These are phyloP conservation scores for Aureobasidium pullulans DNA, from an alignment of 2,329 filamentous ascomycete species.

Conservation along the genomic window DNA sequence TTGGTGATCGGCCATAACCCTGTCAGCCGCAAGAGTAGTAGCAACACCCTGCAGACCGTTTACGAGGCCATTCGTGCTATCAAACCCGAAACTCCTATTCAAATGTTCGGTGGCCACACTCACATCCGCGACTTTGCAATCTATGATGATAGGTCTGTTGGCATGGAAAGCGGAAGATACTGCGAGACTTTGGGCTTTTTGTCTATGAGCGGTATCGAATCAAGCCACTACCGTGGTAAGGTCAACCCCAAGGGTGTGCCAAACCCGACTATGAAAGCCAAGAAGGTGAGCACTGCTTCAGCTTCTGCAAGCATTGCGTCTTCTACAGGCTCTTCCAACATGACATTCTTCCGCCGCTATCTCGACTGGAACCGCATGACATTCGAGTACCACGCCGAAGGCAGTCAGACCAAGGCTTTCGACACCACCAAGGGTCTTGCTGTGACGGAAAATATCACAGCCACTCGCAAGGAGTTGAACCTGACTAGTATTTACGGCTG, in stretches of 20 bases:
- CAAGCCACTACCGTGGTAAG: constrained; percentile 29
- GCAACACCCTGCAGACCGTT: constrained; percentile 37
- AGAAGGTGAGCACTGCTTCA: constrained; percentile 31
- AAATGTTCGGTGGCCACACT: constrained; percentile 58
- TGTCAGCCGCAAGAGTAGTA: constrained; percentile 37
- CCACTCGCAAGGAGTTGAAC: constrained; percentile 45
- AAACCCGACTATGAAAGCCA: constrained; percentile 34
- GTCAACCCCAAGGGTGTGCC: constrained; percentile 35
- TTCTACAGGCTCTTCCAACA: constrained; percentile 9
- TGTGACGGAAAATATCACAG: constrained; percentile 45
- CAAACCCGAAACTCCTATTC: constrained; percentile 52
- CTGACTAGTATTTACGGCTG: constrained; percentile 49
- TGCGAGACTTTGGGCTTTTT: constrained; percentile 63
- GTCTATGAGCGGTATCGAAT: constrained; percentile 53
- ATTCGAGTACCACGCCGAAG: constrained; percentile 55
- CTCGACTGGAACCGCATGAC: constrained; percentile 59
- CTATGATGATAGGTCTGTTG: constrained; percentile 55
- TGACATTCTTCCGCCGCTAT: constrained; percentile 13
- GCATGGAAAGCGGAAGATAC: constrained; percentile 55
- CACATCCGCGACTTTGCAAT: constrained; percentile 60
- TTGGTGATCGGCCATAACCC: constrained; percentile 59
- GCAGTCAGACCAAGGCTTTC: constrained; percentile 41
- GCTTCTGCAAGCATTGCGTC: constrained; percentile 21
- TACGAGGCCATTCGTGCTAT: constrained; percentile 53
- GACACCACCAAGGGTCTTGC: constrained; percentile 42